Conservation (phyloP, 495 filamentous ascomycete species). For the Talaromyces adpressus region DNA sequence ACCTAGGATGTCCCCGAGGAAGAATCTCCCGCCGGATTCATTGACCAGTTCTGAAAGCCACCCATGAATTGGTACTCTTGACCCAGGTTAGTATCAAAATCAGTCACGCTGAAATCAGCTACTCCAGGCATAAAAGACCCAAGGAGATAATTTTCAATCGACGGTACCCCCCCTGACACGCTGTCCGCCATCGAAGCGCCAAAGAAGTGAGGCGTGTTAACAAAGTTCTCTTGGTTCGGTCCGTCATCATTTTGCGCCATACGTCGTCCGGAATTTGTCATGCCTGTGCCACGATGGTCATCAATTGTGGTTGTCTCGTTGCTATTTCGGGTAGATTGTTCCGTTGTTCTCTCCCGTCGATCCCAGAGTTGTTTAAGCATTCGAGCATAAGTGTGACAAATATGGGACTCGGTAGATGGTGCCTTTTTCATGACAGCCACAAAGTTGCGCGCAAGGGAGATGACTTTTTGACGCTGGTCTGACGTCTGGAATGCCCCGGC, state of each 20-base stretch:
- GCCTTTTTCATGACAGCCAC: background rate
- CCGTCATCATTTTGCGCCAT: background rate
- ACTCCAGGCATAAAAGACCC: background rate
- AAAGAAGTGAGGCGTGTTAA: background rate
- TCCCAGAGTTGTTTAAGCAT: background rate
- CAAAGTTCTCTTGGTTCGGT: background rate
- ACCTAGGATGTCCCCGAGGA: background rate
- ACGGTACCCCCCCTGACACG: background rate
- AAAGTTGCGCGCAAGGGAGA: background rate
- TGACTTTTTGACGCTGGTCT: background rate
- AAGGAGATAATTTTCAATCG: background rate
- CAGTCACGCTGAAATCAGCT: background rate
- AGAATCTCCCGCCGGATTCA: background rate
- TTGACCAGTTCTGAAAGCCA: background rate
- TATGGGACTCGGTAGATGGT: background rate
- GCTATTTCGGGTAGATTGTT: background rate
- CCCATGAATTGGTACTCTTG: background rate
- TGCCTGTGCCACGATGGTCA: background rate
- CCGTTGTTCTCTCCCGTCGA: background rate
- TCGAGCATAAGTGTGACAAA: background rate
- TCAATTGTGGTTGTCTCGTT: background rate
- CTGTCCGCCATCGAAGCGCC: background rate
- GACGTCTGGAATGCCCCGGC: background rate
- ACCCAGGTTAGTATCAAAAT: background rate
- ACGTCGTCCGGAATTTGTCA: background rate